A percentile compares a stretch with the other conserved stretches of the same genome.
phyloP scores from a whole-genome alignment of 306 rosid genomes.

The Pyrus pyrifolia region DNA sequence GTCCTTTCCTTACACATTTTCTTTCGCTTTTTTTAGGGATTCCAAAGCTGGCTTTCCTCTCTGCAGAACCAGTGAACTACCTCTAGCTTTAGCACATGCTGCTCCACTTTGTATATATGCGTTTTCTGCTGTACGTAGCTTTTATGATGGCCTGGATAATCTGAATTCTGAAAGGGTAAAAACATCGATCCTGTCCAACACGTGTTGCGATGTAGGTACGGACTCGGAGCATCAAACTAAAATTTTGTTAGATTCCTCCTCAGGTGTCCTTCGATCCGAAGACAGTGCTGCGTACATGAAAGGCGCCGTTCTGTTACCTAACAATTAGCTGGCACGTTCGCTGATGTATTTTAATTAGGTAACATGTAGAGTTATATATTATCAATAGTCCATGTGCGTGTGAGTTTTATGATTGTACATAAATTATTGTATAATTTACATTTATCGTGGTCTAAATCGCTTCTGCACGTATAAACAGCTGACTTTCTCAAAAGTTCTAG shows the following conservation, averaged over 20 bases:
- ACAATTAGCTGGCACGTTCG: background rate
- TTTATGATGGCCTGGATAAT: background rate
- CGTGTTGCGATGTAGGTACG: slow-evolving; percentile 31
- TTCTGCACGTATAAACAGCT: background rate
- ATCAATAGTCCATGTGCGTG: background rate
- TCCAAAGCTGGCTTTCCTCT: slow-evolving; percentile 48
- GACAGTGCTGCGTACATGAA: slow-evolving; percentile 20
- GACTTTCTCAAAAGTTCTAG: background rate
- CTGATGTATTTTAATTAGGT: background rate
- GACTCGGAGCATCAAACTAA: slow-evolving; percentile 20
- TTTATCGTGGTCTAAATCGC: background rate
- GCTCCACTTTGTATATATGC: slow-evolving; percentile 27
- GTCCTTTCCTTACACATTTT: slow-evolving; percentile 25
- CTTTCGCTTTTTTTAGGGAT: slow-evolving; percentile 43
- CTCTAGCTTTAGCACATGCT: slow-evolving; percentile 54
- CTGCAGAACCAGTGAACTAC: slow-evolving; percentile 17
- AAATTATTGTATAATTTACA: too few relatives aligned
- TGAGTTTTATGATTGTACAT: background rate
- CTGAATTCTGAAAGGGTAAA: background rate
- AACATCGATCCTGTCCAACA: slow-evolving; percentile 11
- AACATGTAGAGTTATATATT: background rate
- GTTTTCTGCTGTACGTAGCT: background rate
- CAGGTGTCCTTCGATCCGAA: slow-evolving; percentile 42
- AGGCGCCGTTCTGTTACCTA: background rate
- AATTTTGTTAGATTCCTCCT: slow-evolving; percentile 31